These are phyloP conservation scores for Cryptomeria japonica DNA, from an alignment of 75 land plant species.

Conservation along the genomic window DNA sequence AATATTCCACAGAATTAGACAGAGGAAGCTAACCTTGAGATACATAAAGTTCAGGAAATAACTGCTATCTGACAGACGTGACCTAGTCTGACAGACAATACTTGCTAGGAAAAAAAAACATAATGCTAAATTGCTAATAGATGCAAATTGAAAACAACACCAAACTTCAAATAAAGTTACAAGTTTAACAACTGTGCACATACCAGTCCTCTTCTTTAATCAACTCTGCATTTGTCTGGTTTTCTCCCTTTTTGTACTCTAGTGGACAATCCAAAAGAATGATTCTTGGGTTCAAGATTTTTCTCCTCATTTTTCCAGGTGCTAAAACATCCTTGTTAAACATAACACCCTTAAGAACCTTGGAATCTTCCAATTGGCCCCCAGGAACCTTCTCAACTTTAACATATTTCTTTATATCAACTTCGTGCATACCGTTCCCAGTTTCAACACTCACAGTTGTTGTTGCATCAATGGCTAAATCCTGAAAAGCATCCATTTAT, in stretches of 20 bases:
- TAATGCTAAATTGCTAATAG: neutral
- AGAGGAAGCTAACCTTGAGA: too few relatives aligned
- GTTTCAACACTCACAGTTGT: slow-evolving; percentile 77
- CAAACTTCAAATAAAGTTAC: neutral
- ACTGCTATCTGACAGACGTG: too few relatives aligned
- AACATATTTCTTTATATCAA: slow-evolving; percentile 92
- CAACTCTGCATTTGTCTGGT: slow-evolving; percentile 94
- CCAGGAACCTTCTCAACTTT: slow-evolving; percentile 98
- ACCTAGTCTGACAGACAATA: too few relatives aligned
- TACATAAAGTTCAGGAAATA: too few relatives aligned
- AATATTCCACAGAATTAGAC: too few relatives aligned
- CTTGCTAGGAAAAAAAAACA: neutral
- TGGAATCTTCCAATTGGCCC: slow-evolving; percentile 93
- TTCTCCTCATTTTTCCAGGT: slow-evolving; percentile 94
- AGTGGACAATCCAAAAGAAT: slow-evolving; percentile 92
- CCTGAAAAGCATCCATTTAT: slow-evolving; percentile 35
- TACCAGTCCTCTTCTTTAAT: slow-evolving; percentile 91
- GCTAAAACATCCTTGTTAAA: slow-evolving; percentile 94
- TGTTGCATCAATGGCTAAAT: slow-evolving; percentile 90
- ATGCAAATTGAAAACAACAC: neutral
- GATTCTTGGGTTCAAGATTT: slow-evolving; percentile 84
- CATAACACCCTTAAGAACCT: slow-evolving; percentile 93
- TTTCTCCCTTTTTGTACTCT: slow-evolving; percentile 98
- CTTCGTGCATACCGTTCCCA: slow-evolving; percentile 87
- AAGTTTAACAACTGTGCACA: neutral